Base-by-base conservation (phyloP, 169 alveolate species). In the Fabrea salina region DNA sequence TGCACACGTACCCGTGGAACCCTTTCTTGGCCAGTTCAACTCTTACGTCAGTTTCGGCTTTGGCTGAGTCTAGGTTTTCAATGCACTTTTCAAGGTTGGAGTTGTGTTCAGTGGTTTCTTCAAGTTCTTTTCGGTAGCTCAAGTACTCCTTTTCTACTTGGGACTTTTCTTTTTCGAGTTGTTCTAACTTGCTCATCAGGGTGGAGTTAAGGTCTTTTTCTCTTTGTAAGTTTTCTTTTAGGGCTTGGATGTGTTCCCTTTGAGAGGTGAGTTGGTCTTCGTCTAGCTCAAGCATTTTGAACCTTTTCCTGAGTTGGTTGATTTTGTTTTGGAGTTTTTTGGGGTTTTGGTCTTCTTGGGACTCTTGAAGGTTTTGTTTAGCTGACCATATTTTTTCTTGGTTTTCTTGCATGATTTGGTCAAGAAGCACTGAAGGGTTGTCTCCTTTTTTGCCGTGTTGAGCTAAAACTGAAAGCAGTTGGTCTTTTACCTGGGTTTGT, bases 251-350 rank as follows among this genome's bases (percentile, higher is more conserved):
- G 32, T 22, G 49, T 8, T 16, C 16, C n/a, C 5, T 2, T 13
- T 13, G 27, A 1, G 56, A n/a, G 2, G 16, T 25, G 19, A 47
- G 16, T 25, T 47, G 56, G n/a, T 33, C 74, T 13, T 35, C n/a
- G n/a, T 61, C 74, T 13, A 61, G n/a, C 39, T 61, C 74, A 3
- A 61, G 16, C 74, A 61, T 61, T 35, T 35, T 61, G 7, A 61
- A 13, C 4, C 74, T 61, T 4, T 61, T 61, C 50, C 74, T 61
- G 54, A 61, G 16, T 25, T 13, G 32, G 32, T 30, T 33, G 11
- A 61, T 35, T 61, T 61, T 54, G 25, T 37, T 61, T 2, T 25
- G n/a, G 30, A 61, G 39, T 61, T 30, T 61, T 35, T 61, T 61
- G 27, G 74, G 74, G 50, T 61, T 51, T 16, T 61, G 32, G 32